Base-by-base conservation (phyloP, 2,329 filamentous ascomycete species). In the Seiridium cupressi region DNA sequence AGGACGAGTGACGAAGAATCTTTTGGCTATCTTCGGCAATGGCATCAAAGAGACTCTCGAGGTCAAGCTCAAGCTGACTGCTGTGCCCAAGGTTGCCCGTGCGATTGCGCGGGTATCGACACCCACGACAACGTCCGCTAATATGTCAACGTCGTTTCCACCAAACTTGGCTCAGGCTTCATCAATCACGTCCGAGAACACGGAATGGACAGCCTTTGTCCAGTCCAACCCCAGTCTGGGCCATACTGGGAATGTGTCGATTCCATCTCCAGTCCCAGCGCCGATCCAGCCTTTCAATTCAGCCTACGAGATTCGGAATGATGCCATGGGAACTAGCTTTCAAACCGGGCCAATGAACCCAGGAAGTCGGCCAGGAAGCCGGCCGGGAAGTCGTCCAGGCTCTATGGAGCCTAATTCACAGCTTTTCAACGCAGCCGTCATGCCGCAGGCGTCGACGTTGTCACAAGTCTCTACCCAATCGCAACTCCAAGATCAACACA, bases 21-120 rank as follows among this genome's bases (percentile, higher is more conserved):
- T 93, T 49, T 81, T 96, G 51, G 91, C 90, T 8, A 81, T 97
- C 32, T 96, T 98, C 72, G 88, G 88, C 44, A 92, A 90, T 68
- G 92, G 91, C 38, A 84, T 89, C 61, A 90, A 89, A 66, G 93
- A 98, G 75, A 98, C 91, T 0, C 78, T 99, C 61, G 95, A 99
- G 77, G 94, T 99, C 65, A 96, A 90, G 73, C 81, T 99, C 62
- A 93, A 92, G 71, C 81, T 99, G 60, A 89, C 93, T 2, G 89
- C 89, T 13, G 89, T 97, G 42, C 83, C 88, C 18, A 90, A 84
- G 57, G 82, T 79, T 53, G 51, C 63, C 56, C 65, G 66, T 49
- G 49, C 61, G 68, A 60, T 47, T 68, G 64, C 61, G 26, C 51
- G 34, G 26, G 61, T 66, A 61, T 61, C 63, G 46, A 60, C 62